Conservation (phyloP, 1,139 yeast species). For the Kodamaea anthophila region DNA sequence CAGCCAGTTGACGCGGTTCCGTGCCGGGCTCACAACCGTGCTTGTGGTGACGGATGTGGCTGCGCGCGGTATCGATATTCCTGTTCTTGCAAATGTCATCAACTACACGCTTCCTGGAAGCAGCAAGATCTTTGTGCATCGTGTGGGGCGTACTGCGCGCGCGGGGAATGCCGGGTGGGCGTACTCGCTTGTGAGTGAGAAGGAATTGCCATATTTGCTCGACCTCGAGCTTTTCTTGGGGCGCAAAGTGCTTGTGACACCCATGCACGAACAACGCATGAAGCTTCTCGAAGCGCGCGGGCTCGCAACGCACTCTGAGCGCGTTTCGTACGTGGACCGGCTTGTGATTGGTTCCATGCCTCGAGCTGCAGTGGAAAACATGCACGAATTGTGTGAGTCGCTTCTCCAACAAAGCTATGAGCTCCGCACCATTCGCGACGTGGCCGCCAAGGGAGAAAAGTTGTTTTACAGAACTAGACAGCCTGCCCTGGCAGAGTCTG, state of each 20-base stretch:
- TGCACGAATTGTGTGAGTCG: constrained; percentile 66
- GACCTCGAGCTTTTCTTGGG: constrained; percentile 92
- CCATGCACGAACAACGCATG: constrained; percentile 60
- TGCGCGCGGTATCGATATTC: constrained; percentile 99
- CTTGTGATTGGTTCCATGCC: constrained; percentile 83
- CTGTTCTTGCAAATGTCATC: constrained; percentile 88
- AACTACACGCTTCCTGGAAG: constrained; percentile 88
- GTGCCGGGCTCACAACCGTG: constrained; percentile 74
- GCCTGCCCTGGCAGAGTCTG: constrained; percentile 79
- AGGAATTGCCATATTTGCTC: constrained; percentile 81
- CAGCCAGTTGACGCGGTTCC: constrained; percentile 77
- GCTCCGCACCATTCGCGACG: constrained; percentile 55
- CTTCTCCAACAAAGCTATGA: constrained; percentile 66
- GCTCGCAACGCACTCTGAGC: constrained; percentile 44
- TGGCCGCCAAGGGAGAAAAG: constrained; percentile 82
- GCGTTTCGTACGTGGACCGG: constrained; percentile 65
- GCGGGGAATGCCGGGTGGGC: constrained; percentile 99
- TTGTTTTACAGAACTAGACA: constrained; percentile 80
- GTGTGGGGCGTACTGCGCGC: constrained; percentile 99
- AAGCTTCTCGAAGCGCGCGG: constrained; percentile 43
- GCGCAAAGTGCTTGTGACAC: constrained; percentile 63
- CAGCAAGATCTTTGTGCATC: constrained; percentile 88
- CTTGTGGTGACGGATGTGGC: constrained; percentile 98
- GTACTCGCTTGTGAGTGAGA: constrained; percentile 77
- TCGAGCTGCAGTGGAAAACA: constrained; percentile 59